phyloP scores from a whole-genome alignment of 352 stramenopile genomes.

The Hyaloperonospora arabidopsidis region DNA sequence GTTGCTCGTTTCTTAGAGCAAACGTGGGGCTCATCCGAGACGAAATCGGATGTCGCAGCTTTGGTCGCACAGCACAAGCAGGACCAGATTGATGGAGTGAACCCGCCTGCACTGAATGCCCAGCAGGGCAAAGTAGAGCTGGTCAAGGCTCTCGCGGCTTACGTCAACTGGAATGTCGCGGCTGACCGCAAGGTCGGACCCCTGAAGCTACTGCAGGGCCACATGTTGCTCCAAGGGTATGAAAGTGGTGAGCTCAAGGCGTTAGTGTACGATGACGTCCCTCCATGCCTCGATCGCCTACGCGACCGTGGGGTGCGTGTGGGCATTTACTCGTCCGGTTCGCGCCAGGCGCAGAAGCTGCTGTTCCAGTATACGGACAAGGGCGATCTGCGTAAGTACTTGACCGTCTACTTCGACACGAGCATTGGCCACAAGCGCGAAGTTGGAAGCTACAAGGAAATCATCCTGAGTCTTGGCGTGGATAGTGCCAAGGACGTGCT shows the following conservation, averaged over 20 bases:
- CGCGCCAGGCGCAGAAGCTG: constrained; percentile 74
- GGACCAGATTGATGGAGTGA: constrained; percentile 31
- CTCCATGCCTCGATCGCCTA: constrained; percentile 78
- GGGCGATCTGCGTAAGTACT: constrained; percentile 62
- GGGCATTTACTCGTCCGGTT: constrained; percentile 93
- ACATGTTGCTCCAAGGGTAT: constrained; percentile 88
- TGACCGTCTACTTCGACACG: constrained; percentile 85
- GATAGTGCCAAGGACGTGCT: constrained; percentile 72
- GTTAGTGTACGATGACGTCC: constrained; percentile 89
- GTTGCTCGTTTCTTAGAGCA: constrained; percentile 43
- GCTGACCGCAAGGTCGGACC: constrained; percentile 78
- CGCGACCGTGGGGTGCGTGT: constrained; percentile 59
- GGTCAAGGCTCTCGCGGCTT: constrained; percentile 34
- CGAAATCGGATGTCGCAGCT: constrained; percentile 41
- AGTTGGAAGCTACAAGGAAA: constrained; percentile 66
- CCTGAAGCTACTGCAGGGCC: constrained; percentile 87
- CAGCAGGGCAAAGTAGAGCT: constrained; percentile 20
- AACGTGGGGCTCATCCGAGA: constrained; percentile 49
- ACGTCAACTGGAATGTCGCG: constrained; percentile 68
- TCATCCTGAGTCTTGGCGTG: constrained; percentile 72
- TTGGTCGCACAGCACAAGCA: constrained; percentile 38
- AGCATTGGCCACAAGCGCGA: constrained; percentile 77
- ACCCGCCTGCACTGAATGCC: constrained; percentile 22
- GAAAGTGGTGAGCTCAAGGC: constrained; percentile 77
- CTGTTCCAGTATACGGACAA: constrained; percentile 83